Evolutionary conservation across 2,329 filamentous ascomycete species (phyloP), one percentile per base, ranked within the genome.

Genomic region (Leptographium procerum): DNA sequence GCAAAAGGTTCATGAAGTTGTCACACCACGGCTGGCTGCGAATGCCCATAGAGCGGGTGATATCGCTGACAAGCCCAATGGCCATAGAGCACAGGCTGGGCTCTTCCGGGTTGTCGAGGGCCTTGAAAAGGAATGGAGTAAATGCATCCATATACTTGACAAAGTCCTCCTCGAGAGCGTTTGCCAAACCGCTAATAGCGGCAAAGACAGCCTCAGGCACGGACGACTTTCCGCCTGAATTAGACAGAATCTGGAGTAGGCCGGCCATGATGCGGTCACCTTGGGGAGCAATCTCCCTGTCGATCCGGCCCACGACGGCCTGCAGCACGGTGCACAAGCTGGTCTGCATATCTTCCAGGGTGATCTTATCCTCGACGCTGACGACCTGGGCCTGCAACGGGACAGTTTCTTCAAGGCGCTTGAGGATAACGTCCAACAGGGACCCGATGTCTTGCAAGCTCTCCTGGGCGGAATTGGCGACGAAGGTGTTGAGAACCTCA

Each of bases 141-240:
- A 99, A 99, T 2, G 89, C 84, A 48, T 96, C 90, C 92, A 99
- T 97, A 78, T 99, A 99, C 77, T 95, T 94, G 70, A 87, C 77
- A 72, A 99, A 99, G 65, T 92, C 90, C 57, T 91, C 89, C 69
- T 96, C 91, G 67, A 97, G 81, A 45, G 91, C 88, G 66, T 88
- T 95, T 47, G 94, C 88, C 61, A 99, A 81, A n/a, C 89, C 85
- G 69, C 92, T 94, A 67, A 97, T 88, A 60, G 90, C 88, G 56
- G 91, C 89, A 68, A 99, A 97, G 61, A 96, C 83, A 10, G 89
- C 89, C 73, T 99, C 94, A 19, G 94, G 94, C 33, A 99, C 94
- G 66, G 86, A 94, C 1, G 92, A 96, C 77, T 96, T 96, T 67
- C 83, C 77, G 58, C 88, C 86, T 19, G 91, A 82, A 40, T 83